Evolutionary conservation across 2,329 filamentous ascomycete species (phyloP), one percentile per base, ranked within the genome.

Genomic region (Fusarium foetens): DNA sequence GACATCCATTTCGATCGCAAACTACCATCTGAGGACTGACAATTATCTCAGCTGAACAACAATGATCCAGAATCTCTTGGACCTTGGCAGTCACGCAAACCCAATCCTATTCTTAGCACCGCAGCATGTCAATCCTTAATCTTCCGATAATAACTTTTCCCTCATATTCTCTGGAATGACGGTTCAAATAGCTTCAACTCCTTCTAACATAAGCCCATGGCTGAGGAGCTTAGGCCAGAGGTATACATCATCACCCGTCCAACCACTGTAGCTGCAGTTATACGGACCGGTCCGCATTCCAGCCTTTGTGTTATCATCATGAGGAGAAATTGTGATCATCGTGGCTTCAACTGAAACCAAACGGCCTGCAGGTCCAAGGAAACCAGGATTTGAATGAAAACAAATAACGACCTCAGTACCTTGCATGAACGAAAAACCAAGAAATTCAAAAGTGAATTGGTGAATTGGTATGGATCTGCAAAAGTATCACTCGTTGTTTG

Each of bases 391-490:
- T 33, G 17, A 42, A 49, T 33, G 36, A 65, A 65, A 69, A 54
- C 23, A 35, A 64, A 49, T 12, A 51, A n/a, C 46, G 33, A 58
- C 23, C 23, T 45, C 12, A 25, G 36, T 48, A 27, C 65, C 42
- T 60, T 69, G 31, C 65, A 48, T 65, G 14, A 48, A 41, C 1
- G 7, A 48, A 31, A 38, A 42, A 35, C 27, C 9, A 27, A 55
- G 46, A 27, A 61, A 33, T 17, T 33, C 16, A 9, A 33, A 41
- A 21, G 14, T 42, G 39, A 45, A 39, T 39, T 55, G 16, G n/a
- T 9, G 8, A 23, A 12, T 39, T 69, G 66, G 66, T 54, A 69
- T 69, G 66, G 58, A 69, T 69, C 65, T n/a, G 33, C 65, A 27
- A 53, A 45, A 14, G 25, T 33, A 39, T 58, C 51, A 33, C 19